Percentiles rank a stretch among this genome's conserved stretches.
Evolutionary conservation across 495 filamentous ascomycete genomes (phyloP).

Genomic region (Cairneyella variabilis): DNA sequence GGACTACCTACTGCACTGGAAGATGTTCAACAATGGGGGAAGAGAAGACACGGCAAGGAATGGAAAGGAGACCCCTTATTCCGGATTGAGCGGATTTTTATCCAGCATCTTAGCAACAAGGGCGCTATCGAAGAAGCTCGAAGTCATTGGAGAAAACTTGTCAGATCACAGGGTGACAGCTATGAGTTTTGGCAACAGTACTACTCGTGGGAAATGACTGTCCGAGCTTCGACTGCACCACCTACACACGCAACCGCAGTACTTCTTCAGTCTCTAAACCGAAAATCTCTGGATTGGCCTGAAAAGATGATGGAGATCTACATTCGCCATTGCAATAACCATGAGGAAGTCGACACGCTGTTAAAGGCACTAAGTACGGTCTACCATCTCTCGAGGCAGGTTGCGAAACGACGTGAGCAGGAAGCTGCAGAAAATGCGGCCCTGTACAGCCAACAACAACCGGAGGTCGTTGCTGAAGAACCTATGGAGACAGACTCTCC

Average conservation of each 20-base stretch:
- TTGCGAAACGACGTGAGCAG: constrained; percentile 61
- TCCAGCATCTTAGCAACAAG: constrained; percentile 81
- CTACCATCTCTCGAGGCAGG: constrained; percentile 56
- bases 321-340: constrained; percentile 80
- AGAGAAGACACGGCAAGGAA: constrained; percentile 66
- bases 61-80: constrained; percentile 84
- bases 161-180: constrained; percentile 62
- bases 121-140: constrained; percentile 62
- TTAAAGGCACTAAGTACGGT: constrained; percentile 66
- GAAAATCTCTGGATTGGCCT: constrained; percentile 79
- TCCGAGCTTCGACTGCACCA: constrained; percentile 27
- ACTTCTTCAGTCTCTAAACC: constrained; percentile 66
- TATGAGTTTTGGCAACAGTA: constrained; percentile 92
- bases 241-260: constrained; percentile 69
- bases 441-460: constrained; percentile 39
- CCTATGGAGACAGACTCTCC: constrained; percentile 4
- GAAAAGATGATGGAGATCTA: constrained; percentile 84
- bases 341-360: constrained; percentile 70
- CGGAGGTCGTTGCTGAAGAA: constrained; percentile 1
- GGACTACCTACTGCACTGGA: constrained; percentile 82
- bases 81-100: constrained; percentile 84
- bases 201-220: constrained; percentile 81
- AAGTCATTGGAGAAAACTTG: constrained; percentile 68
- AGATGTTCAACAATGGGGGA: constrained; percentile 72
- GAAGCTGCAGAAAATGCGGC: constrained; percentile 57